These are phyloP conservation scores for Apiospora malaysiana DNA, from an alignment of 2,329 filamentous ascomycete genomes.

Conservation along the genomic window DNA sequence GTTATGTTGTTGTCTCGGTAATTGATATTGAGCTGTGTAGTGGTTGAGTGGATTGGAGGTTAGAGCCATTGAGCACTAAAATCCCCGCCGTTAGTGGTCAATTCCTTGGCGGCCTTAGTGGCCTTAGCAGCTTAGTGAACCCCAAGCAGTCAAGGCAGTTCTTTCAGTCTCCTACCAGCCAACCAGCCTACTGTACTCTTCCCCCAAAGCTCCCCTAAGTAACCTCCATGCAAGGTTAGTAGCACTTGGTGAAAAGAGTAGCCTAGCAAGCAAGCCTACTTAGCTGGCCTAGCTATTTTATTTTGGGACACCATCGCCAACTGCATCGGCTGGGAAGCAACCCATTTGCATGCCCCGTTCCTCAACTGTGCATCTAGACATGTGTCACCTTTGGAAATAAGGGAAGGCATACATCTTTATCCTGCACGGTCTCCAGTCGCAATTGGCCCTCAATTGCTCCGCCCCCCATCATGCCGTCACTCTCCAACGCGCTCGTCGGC, in stretches of 20 bases:
- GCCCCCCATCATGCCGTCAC: conserved; percentile 8
- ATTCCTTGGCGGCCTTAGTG: neutral
- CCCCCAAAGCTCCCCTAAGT: neutral
- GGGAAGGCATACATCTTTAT: neutral
- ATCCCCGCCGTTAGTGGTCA: neutral
- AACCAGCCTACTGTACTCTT: neutral
- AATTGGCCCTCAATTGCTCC: neutral
- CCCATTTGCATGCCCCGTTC: neutral
- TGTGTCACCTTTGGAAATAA: neutral
- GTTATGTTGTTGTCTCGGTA: too few species aligned
- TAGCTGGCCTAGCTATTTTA: neutral
- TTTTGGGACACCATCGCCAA: conserved; percentile 5
- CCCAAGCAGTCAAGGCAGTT: neutral
- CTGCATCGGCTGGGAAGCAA: neutral
- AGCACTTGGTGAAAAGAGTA: too few species aligned
- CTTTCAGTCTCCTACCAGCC: too few species aligned
- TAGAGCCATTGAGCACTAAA: neutral
- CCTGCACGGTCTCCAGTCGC: neutral
- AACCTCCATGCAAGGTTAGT: too few species aligned
- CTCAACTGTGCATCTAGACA: neutral
- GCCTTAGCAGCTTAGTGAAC: neutral
- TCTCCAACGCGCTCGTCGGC: conserved; percentile 14
- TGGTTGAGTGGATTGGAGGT: neutral
- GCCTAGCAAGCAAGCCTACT: too few species aligned
- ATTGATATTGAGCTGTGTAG: neutral